Base-by-base conservation (phyloP, 331 rosid species). In the Pyrus hybrid region DNA sequence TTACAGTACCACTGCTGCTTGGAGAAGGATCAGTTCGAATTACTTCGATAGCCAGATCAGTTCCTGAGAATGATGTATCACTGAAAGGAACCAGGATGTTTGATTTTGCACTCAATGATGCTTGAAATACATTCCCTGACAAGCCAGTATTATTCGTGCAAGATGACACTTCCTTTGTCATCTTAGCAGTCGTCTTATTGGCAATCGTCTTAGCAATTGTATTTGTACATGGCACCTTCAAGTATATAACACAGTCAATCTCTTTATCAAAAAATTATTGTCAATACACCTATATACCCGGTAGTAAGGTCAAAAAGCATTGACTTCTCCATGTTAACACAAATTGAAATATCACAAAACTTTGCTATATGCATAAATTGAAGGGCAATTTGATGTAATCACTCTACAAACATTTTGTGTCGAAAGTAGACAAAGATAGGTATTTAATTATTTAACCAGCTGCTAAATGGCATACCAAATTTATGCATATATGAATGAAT, bases 211-310 rank as follows among this genome's bases (percentile, higher is more conserved):
- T 85, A 8, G 88, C 77, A 83, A 82, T 66, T 81, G 86, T 92
- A 56, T 85, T 77, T 53, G 79, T 60, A 75, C 88, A 88, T 14
- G 88, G 88, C 11, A 88, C 88, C 94, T 89, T 68, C 22, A 80
- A 82, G 77, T 9, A 23, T 23, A 33, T 51, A 72, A 60, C 20
- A 58, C 23, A 70, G 29, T 64, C 70, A 54, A 68, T 74, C 77
- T 68, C n/a, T 41, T 25, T 68, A 41, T 54, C 72, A 54, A 18
- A 41, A 62, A 25, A 63, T 16, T 32, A 22, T 29, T 53, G 17
- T 71, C 45, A 69, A 21, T 8, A 62, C 25, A 20, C 13, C 23
- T 20, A 30, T 49, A 64, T 0, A 2, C 22, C 14, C 8, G 21
- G 57, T 51, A 51, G 57, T 13, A 17, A 51, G 57, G 57, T 18